These are phyloP conservation scores for Nakataea oryzae DNA, from an alignment of 2,329 filamentous ascomycete species.

Conservation along the genomic window DNA sequence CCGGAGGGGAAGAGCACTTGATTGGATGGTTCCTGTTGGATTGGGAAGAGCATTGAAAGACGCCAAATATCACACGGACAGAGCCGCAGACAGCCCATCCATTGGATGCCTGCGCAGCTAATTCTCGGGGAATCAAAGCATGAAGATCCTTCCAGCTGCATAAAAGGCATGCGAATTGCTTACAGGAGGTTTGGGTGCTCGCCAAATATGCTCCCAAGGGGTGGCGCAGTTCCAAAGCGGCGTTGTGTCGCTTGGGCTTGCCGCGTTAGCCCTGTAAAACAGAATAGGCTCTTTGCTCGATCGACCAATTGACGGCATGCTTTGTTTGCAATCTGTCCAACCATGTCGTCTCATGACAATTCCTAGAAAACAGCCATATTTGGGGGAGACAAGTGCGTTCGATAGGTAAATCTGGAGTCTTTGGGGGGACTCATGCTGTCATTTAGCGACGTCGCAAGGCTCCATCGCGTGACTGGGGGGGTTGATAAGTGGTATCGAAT, in stretches of 20 bases:
- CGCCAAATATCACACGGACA: background rate
- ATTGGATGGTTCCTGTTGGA: background rate
- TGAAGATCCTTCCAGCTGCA: background rate
- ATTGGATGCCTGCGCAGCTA: background rate
- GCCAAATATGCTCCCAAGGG: background rate
- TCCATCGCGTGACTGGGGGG: background rate
- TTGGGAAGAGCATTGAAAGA: background rate
- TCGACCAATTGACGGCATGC: background rate
- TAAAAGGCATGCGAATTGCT: background rate
- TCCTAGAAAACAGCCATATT: background rate
- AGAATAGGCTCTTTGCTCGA: background rate
- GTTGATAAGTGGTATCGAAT: too few relatives aligned
- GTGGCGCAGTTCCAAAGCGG: background rate
- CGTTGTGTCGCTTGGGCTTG: too few relatives aligned
- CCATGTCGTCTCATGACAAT: background rate
- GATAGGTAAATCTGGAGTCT: background rate
- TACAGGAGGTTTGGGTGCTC: background rate
- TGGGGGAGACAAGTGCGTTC: too few relatives aligned
- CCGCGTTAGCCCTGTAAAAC: background rate
- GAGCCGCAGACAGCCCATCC: background rate
- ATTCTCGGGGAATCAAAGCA: background rate
- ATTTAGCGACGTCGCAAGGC: too few relatives aligned
- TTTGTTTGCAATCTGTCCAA: background rate
- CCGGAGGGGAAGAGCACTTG: conserved; percentile 17
- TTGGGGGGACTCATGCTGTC: too few relatives aligned